Evolutionary conservation across 331 rosid genomes (phyloP), one percentile per base, ranked within the genome.

Genomic region (Malus hybrid): DNA sequence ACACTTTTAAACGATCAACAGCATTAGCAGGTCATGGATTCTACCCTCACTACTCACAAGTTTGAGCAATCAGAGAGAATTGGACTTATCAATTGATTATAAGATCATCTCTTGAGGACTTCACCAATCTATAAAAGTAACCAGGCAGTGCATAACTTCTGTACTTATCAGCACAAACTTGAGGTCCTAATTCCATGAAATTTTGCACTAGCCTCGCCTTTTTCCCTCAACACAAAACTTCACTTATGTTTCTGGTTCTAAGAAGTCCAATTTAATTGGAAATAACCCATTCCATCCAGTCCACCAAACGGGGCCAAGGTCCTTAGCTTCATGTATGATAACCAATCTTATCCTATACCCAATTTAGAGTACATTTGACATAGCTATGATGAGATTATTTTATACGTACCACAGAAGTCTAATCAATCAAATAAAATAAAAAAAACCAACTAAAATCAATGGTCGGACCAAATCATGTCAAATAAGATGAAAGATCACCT

Each of bases 401-500:
- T 70, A 28, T 52, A 52, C 1, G 0, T 46, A 46, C 16, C n/a
- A 34, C 20, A 28, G 6, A 76, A 76, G 34, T 68, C 62, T 52
- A 39, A 9, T 71, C 44, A 54, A 61, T 16, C 12, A 63, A 61
- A 39, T 22, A 31, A 24, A 18, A 34, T 12, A 50, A 60, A 65
- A 87, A 67, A 87, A 67, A 71, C 11, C 69, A 3, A 62, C 56
- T 71, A 63, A 64, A 73, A 74, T 69, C 61, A 71, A 29, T 18
- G 33, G n/a, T 27, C 42, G 16, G 68, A 69, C 77, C 67, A 80
- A 18, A 24, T 68, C 71, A 44, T n/a, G 52, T 68, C 66, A 76
- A 73, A 75, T 31, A 78, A 66, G 79, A 72, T 18, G 16, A 69
- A 54, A 76, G 56, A 80, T 20, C 14, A 92, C 99, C 99, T 90